Evolutionary conservation across 768 basidiomycete genomes (phyloP).

Genomic region (Fomitopsis pulvina): DNA sequence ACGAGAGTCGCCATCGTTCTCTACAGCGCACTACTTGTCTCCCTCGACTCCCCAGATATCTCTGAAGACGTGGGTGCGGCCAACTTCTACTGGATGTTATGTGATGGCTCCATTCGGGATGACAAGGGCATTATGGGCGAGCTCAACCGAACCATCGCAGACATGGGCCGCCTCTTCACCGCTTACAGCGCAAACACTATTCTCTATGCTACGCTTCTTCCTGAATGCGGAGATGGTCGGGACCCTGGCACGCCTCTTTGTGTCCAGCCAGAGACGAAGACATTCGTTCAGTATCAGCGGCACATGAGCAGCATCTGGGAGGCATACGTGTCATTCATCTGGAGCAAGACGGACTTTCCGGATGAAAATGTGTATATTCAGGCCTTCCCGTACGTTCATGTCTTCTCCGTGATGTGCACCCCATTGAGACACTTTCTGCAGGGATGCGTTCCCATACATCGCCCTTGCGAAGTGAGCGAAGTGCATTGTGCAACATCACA

Average conservation of each 20-base stretch:
- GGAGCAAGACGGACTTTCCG: constrained; percentile 25
- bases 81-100: background rate
- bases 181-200: constrained; percentile 28
- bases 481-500: background rate
- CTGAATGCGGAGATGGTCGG: constrained; percentile 30
- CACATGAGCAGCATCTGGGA: constrained; percentile 27
- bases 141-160: constrained; percentile 27
- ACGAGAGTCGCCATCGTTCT: background rate
- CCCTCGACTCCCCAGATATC: background rate
- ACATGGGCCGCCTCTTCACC: constrained; percentile 23
- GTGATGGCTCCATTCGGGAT: background rate
- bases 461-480: constrained; percentile 3
- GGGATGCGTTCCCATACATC: constrained; percentile 4
- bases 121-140: background rate
- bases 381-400: constrained; percentile 26
- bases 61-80: background rate
- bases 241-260: constrained; percentile 22
- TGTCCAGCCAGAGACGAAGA: constrained; percentile 16
- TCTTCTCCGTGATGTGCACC: background rate
- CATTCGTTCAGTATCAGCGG: constrained; percentile 22
- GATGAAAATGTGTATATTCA: constrained; percentile 28
- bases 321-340: constrained; percentile 30
- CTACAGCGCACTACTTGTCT: constrained; percentile 1
- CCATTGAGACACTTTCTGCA: background rate
- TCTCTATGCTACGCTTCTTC: constrained; percentile 28